Evolutionary conservation across 257 asterid genomes (phyloP), one percentile per base, ranked within the genome.

Genomic region (Fraxinus quadrangulata): DNA sequence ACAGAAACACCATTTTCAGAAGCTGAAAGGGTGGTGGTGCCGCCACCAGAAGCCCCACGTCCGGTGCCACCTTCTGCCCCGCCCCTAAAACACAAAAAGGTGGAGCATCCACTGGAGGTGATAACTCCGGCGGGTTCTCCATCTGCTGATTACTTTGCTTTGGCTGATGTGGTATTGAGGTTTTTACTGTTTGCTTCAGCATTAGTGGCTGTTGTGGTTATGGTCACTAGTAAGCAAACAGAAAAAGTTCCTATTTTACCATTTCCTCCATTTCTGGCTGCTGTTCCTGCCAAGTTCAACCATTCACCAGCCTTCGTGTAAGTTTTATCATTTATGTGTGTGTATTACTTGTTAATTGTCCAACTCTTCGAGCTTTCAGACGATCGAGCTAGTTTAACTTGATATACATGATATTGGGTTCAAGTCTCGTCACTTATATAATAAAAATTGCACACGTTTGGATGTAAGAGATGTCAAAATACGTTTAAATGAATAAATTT

Each of bases 221-320:
- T 90, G 86, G 94, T 84, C 7, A 88, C 92, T 1, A 84, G 93
- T 85, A 84, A 89, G 59, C 88, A 94, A 78, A 84, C 92, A 0
- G 13, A 86, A 72, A 8, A 65, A 0, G 66, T 78, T 66, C 74
- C 56, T 17, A 2, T 84, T 0, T 67, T 37, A 13, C 92, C 90
- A 2, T 0, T 80, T 74, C 84, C 89, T 42, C 96, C 96, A 16
- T 86, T 76, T 42, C 68, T 4, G 72, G 72, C 77, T 2, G 67
- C 82, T 0, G 49, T 81, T 23, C 0, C 79, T 10, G 97, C 98
- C 3, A 86, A 91, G 75, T 94, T 91, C 82, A 80, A 8, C n/a
- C 70, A 91, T 1, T 92, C 97, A 1, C 94, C 98, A 4, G 97
- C 98, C 37, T 83, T 92, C 83, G 77, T 92, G 98, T 92, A 85